Base-by-base conservation (phyloP, 139 green algal genomes). In the Bryopsis sp. region DNA sequence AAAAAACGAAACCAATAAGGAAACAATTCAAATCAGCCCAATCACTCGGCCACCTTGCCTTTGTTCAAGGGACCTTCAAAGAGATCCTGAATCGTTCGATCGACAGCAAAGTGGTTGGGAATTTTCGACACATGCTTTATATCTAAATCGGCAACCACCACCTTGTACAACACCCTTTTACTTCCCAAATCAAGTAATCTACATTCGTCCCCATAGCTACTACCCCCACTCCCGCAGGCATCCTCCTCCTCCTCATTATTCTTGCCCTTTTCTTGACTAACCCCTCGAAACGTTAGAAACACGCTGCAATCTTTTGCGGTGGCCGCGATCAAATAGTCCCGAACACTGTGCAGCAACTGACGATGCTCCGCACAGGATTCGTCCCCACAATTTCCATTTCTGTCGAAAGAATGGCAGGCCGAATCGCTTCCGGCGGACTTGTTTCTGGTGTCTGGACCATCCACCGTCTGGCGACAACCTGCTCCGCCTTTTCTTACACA, bases 281-380 rank as follows among this genome's bases (percentile, higher is more conserved):
- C 28, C 4, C 39, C 28, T 6, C n/a, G 31, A 22, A 65, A 39
- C 8, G 58, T 65, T 7, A 65, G 24, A 65, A 46, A 65, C 6
- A 65, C 43, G 28, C 58, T 65, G 29, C 58, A 65, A 26, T 65
- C 58, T 22, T 65, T 65, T 65, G 58, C 58, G 7, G 28, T 65
- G 3, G 31, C 26, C 8, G 58, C 24, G 43, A 65, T 65, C 28
- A 65, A 22, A 15, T 26, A 65, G 26, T 65, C 58, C 31, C 58
- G n/a, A n/a, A n/a, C n/a, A n/a, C n/a, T n/a, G n/a, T n/a, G n/a
- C n/a, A n/a, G 11, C 31, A 65, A 43, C 28, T 47, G 26, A 46
- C 29, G 3, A 39, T 47, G 58, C 58, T 65, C 15, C 58, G 11
- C 58, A 39, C n/a, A n/a, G n/a, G n/a, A n/a, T n/a, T n/a, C n/a